Evolutionary conservation across 805 yeast species (phyloP), one percentile per base, ranked within the genome.

Genomic region (Grigorovia transvaalensis): DNA sequence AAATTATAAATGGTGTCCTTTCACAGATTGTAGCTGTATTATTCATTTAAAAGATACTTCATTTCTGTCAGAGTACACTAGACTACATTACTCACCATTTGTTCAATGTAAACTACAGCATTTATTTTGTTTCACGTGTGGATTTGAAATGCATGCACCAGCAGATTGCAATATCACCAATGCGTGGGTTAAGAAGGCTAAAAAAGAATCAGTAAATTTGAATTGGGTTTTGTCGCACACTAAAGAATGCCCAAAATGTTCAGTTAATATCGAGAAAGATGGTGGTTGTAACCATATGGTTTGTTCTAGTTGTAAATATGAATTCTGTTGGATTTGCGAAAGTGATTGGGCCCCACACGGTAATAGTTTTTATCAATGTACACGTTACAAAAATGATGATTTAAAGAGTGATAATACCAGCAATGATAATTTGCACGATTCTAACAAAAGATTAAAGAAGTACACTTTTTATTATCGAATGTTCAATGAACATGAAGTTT

Each of bases 261-360:
- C 71, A 9, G 72, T 88, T 1, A 72, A 81, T 30, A 93, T 91
- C 56, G 97, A 93, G 64, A 89, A 91, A 61, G 85, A 85, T 63
- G 98, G 97, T 20, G 99, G 99, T 0, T 93, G 99, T 70, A 91
- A 91, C 68, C 99, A 93, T 69, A 91, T 93, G 96, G 77, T 81
- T 1, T 93, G 99, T 66, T 73, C 78, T 3, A 82, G 80, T 53
- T 93, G 99, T 66, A 63, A 66, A 12, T 69, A 79, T 64, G 87
- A 90, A 64, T 93, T 89, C 63, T 93, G 99, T 67, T 93, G 99
- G 99, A 81, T 90, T 43, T 93, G 99, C 67, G 65, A 79, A 55
- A 82, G 82, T 2, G 77, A 73, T 38, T 91, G 99, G 99, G 60
- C 64, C 0, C 69, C 68, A 15, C 98, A 91, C 69, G 81, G 80